Base-by-base conservation (phyloP, 2,329 filamentous ascomycete species). In the Chrysoporthe deuterocubensis region DNA sequence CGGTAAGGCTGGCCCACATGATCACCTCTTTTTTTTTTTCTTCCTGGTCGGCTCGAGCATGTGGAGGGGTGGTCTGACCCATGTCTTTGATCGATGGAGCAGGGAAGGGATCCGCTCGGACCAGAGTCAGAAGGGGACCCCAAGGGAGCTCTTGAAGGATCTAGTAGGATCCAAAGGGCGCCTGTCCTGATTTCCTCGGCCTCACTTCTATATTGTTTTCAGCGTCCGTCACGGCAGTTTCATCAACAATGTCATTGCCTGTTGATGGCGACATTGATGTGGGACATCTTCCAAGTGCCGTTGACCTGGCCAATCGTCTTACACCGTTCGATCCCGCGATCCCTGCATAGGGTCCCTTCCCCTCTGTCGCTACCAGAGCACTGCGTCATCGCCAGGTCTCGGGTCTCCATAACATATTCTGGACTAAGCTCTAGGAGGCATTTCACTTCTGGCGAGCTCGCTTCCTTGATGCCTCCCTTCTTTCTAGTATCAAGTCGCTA, bases 301-400 rank as follows among this genome's bases (percentile, higher is more conserved):
- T 21, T 63, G 64, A 50, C 21, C n/a, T 63, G 59, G 44, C 67
- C 67, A 68, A 68, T 68, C 11, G 63, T 68, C 63, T 68, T 68
- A 68, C 64, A 68, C 64, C 40, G 26, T 58, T 58, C 8, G 9
- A 14, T 5, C 8, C 8, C 9, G 14, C 32, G 42, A 61, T 61
- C 59, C 59, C 59, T 61, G 59, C 16, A 5, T 57, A 40, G 54
- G 32, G 54, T 46, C 16, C 26, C 4, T 50, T 60, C 34, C 21
- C 44, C 14, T 44, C 42, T 32, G 54, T 67, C 60, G 57, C 60
- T 54, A 54, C 32, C 50, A 54, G 50, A 16, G 50, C 50, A 13
- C 26, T 14, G 50, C 13, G 50, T 32, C 50, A 54, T 2, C 50
- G 16, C 8, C 16, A 58, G n/a, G 56, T 58, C 56, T 58, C 13